A percentile compares a stretch with the other conserved stretches of the same genome.
These are phyloP conservation scores for Lepiota venenata DNA, from an alignment of 768 basidiomycete genomes.

Conservation along the genomic window DNA sequence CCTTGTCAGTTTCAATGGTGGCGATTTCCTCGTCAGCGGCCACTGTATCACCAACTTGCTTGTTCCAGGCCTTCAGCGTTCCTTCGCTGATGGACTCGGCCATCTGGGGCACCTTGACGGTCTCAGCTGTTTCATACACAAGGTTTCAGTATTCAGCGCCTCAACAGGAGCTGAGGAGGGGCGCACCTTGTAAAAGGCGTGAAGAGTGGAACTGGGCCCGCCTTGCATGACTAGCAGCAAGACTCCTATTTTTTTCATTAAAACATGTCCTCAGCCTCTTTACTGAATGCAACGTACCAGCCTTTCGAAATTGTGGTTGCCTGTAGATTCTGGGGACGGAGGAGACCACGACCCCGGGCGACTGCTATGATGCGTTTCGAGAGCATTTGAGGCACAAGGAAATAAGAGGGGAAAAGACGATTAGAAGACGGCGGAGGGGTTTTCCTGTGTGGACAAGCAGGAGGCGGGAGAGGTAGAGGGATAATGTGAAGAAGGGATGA, in stretches of 20 bases:
- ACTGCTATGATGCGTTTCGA: constrained; percentile 67
- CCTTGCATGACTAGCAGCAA: constrained; percentile 41
- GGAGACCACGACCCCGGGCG: constrained; percentile 56
- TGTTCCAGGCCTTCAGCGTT: constrained; percentile 91
- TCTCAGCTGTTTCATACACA: constrained; percentile 53
- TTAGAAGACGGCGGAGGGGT: not conserved
- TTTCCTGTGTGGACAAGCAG: not conserved
- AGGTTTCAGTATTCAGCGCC: not conserved
- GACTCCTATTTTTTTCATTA: constrained; percentile 34
- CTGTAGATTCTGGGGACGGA: constrained; percentile 32
- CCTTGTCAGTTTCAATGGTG: constrained; percentile 99
- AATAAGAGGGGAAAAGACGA: not conserved
- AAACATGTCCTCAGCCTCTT: constrained; percentile 1
- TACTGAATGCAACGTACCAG: constrained; percentile 13
- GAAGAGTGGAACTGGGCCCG: constrained; percentile 69
- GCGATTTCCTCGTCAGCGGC: constrained; percentile 94
- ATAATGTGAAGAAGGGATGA: constrained; percentile 1
- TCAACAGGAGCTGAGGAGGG: not conserved
- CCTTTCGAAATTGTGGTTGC: constrained; percentile 20
- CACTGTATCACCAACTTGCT: constrained; percentile 90
- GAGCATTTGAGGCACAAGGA: constrained; percentile 41
- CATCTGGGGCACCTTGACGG: constrained; percentile 95
- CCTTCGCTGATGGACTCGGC: constrained; percentile 98
- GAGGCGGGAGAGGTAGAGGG: constrained; percentile 4
- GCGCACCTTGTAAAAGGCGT: constrained; percentile 63